Base-by-base conservation (phyloP, 179 eudicot genomes). In the Vitellaria paradoxa region DNA sequence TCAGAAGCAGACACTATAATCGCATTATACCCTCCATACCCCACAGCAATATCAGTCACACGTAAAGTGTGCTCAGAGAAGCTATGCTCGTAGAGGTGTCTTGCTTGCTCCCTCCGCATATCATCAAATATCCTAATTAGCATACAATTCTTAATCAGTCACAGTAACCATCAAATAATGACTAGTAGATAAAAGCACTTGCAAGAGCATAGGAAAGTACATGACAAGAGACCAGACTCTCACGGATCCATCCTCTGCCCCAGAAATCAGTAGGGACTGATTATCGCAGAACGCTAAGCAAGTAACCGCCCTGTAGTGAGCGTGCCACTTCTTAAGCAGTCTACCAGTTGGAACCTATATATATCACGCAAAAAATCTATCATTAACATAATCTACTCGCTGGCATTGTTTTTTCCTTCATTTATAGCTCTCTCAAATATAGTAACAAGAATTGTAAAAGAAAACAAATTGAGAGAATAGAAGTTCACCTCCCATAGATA, bases 241-340 rank as follows among this genome's bases (percentile, higher is more conserved):
- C 84, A 95, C 87, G 76, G 86, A 81, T 79, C 97, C 99, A 85
- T 95, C 99, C 79, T 91, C 97, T 37, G 97, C 82, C 74, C 99
- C 99, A 45, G 97, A 93, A 52, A 95, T 86, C 84, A 95, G 63
- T 42, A 91, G 83, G 6, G 99, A 93, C 70, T 95, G 93, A 79
- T 93, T 93, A n/a, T 91, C 93, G 8, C 87, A 86, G 74, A 89
- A 83, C 72, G 79, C 84, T 81, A 95, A 83, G 82, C 95, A 89
- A 14, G 93, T 84, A 77, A 95, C 90, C 55, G 89, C 88, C 86
- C 95, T 91, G 71, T 86, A 84, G 80, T 93, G 97, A 59, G 90
- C 99, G 83, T 87, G 93, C 99, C 99, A 95, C 81, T 86, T 95
- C 86, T 81, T 91, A 10, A 91, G 93, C 83, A 95, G 81, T 77